phyloP scores from a whole-genome alignment of 768 basidiomycete genomes.

The Auricularia sp. region DNA sequence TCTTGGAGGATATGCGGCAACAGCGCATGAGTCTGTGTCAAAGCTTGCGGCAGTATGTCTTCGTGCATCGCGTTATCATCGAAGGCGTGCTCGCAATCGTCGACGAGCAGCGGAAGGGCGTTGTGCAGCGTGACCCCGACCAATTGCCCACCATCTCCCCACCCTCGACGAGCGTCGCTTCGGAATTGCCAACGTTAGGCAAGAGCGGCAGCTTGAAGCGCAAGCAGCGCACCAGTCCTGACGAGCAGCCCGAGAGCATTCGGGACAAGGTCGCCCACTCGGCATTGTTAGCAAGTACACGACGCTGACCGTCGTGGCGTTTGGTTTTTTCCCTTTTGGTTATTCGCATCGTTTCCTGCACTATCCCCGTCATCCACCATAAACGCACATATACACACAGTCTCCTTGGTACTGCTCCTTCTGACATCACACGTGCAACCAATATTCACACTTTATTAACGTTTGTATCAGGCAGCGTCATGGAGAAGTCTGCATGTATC shows the following conservation, averaged over 20 bases:
- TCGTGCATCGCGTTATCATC: slow-evolving; percentile 78
- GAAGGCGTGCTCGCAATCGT: slow-evolving; percentile 70
- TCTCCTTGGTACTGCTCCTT: too few relatives aligned
- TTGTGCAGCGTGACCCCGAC: neutral
- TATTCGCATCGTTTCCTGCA: neutral
- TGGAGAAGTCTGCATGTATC: too few relatives aligned
- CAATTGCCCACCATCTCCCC: neutral
- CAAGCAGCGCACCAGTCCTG: neutral
- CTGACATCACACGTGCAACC: too few relatives aligned
- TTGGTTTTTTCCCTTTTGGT: neutral
- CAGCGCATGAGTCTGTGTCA: slow-evolving; percentile 96
- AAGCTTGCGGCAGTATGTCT: slow-evolving; percentile 88
- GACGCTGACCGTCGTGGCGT: neutral
- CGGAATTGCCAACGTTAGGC: neutral
- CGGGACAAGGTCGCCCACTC: neutral
- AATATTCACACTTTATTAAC: too few relatives aligned
- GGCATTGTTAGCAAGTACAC: neutral
- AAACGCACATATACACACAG: neutral
- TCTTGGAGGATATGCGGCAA: slow-evolving; percentile 89
- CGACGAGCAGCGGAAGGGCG: slow-evolving; percentile 48
- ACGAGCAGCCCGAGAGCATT: neutral
- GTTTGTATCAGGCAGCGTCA: too few relatives aligned
- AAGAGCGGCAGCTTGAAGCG: neutral
- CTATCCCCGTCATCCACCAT: neutral
- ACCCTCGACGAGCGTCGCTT: neutral